Conservation (phyloP, 2,329 filamentous ascomycete species). For the Neofusicoccum ribis region DNA sequence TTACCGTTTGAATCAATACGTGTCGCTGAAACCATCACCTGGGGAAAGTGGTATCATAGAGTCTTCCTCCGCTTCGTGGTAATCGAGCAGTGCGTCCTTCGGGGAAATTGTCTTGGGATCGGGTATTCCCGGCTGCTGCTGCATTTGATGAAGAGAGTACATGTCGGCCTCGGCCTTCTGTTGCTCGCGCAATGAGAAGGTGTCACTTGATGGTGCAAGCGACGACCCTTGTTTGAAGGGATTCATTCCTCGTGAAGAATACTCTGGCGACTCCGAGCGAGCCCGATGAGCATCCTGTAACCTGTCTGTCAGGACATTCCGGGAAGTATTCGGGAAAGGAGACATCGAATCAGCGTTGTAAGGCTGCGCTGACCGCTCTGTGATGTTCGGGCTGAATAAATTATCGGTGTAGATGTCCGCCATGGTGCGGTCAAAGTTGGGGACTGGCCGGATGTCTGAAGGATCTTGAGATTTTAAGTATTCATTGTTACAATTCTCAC, state of each 20-base stretch:
- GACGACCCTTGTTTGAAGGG: conserved; percentile 72
- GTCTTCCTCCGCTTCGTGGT: conserved; percentile 72
- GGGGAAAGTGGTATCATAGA: conserved; percentile 73
- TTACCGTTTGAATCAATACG: conserved; percentile 57
- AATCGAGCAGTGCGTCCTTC: conserved; percentile 87
- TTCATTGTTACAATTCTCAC: conserved; percentile 56
- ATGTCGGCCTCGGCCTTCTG: conserved; percentile 62
- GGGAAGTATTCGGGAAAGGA: conserved; percentile 54
- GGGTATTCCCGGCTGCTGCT: conserved; percentile 42
- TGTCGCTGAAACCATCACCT: conserved; percentile 50
- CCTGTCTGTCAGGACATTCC: conserved; percentile 69
- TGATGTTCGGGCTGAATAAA: conserved; percentile 73
- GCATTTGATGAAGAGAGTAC: conserved; percentile 43
- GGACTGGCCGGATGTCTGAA: conserved; percentile 56
- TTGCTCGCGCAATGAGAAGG: conserved; percentile 57
- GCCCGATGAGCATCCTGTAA: conserved; percentile 77
- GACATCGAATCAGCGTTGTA: conserved; percentile 50
- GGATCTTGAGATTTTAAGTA: conserved; percentile 66
- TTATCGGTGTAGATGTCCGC: conserved; percentile 84
- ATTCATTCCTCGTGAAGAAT: conserved; percentile 66
- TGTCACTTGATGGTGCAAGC: conserved; percentile 47
- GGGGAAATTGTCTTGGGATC: conserved; percentile 83
- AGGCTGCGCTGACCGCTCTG: conserved; percentile 40
- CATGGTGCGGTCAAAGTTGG: conserved; percentile 82
- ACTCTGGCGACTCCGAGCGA: conserved; percentile 57